Evolutionary conservation across 208 protist species (phyloP).

Genomic region (Acanthamoeba sp.): DNA sequence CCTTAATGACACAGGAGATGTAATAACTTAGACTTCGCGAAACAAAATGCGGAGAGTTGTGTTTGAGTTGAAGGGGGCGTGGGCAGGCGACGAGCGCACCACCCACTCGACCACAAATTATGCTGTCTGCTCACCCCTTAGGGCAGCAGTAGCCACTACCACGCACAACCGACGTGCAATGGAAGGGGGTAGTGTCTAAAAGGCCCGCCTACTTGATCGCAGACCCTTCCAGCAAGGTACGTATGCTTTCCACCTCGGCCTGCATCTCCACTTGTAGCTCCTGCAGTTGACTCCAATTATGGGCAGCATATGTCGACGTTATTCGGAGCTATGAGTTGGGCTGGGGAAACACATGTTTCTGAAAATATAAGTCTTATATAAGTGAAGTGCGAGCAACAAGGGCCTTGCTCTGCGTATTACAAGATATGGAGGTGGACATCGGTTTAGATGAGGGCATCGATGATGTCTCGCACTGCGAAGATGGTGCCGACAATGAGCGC

Average conservation of each 20-base stretch:
- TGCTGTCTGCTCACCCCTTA: conserved; percentile 20
- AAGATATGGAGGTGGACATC: too few relatives aligned
- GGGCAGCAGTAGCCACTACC: conserved; percentile 26
- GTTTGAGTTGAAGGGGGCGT: neutral
- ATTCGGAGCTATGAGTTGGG: too few relatives aligned
- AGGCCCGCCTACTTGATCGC: neutral
- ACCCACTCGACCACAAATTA: conserved; percentile 19
- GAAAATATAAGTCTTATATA: too few relatives aligned
- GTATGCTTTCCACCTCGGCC: neutral
- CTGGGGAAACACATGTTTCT: too few relatives aligned
- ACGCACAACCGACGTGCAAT: conserved; percentile 21
- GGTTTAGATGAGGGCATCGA: conserved; percentile 10
- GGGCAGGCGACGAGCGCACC: conserved; percentile 24
- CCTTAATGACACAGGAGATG: too few relatives aligned
- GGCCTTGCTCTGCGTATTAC: too few relatives aligned
- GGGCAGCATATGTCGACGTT: too few relatives aligned
- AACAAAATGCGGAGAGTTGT: neutral
- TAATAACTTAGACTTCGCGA: too few relatives aligned
- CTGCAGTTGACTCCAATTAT: too few relatives aligned
- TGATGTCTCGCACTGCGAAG: conserved; percentile 29
- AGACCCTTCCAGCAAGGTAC: conserved; percentile 21
- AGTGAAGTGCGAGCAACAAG: too few relatives aligned
- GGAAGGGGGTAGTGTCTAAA: conserved; percentile 29
- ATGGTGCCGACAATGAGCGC: conserved; percentile 11
- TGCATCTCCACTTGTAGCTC: too few relatives aligned